Evolutionary conservation across 2,329 filamentous ascomycete species (phyloP), one percentile per base, ranked within the genome.

Genomic region (Microcyclospora pomicola): DNA sequence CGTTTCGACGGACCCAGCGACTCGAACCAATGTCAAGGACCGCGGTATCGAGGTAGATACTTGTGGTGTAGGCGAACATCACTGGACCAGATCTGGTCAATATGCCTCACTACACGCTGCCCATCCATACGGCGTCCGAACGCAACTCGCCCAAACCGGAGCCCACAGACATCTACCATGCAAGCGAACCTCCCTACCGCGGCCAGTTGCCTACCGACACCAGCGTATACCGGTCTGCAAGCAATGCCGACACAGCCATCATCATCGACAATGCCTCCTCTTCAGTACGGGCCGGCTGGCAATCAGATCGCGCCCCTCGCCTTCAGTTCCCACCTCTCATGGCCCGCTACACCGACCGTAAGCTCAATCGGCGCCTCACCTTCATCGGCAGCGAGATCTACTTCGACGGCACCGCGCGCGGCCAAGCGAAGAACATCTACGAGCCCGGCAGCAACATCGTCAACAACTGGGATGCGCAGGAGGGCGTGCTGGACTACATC

Each of bases 221-320:
- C 7, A 79, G 88, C 52, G 83, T 82, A 34, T 86, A 81, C 54
- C 70, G 74, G 51, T 24, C 19, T 7, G 69, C 72, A 49, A 87
- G 83, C 42, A 69, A 53, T 30, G 45, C 52, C 32, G 57, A 63
- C 38, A 82, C 78, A 36, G 84, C 86, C 36, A 95, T 98, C 54
- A 83, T 98, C 45, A 96, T 98, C 56, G 91, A 98, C 66, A 95
- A 95, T 80, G 91, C 91, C 49, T 91, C 88, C 15, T 92, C 82
- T 37, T 70, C 79, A 27, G 76, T 95, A 42, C 85, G 92, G 61
- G 88, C 88, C 37, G 91, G 91, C 47, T 98, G 88, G 87, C 94
- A 87, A 6, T 93, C 93, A 56, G 88, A 96, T 54, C 67, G 76
- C 44, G 67, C 69, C n/a, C 91, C 91, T 1, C 76, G 84, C 46